phyloP scores from a whole-genome alignment of 768 basidiomycete genomes.

The Rhizopogon salebrosus region DNA sequence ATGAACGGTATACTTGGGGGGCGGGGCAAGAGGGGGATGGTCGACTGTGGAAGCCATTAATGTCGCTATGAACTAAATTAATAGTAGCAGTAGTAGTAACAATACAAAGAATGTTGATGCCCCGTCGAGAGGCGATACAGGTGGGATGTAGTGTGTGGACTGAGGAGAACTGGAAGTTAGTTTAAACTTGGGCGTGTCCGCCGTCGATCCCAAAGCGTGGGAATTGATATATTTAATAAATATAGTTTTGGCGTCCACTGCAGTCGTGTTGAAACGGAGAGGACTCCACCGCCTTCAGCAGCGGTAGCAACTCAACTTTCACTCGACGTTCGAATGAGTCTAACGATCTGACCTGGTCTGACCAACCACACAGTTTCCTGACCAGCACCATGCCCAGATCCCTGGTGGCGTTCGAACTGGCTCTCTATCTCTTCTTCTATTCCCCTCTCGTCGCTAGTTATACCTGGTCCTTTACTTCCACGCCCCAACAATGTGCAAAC shows the following conservation, averaged over 20 bases:
- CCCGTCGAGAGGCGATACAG: neutral
- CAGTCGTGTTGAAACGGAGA: neutral
- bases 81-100: conserved; percentile 1
- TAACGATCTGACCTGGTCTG: neutral
- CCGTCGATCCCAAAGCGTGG: neutral
- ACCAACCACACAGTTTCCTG: neutral
- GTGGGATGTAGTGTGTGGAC: neutral
- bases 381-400: conserved; percentile 7
- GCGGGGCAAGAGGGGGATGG: conserved; percentile 65
- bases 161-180: too few species aligned
- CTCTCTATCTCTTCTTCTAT: conserved; percentile 13
- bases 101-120: conserved; percentile 10
- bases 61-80: conserved; percentile 2
- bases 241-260: neutral
- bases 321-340: conserved; percentile 7
- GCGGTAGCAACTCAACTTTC: too few species aligned
- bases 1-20: conserved; percentile 65
- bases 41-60: conserved; percentile 29
- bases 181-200: too few species aligned
- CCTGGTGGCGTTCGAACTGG: neutral
- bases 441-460: conserved; percentile 31
- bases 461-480: conserved; percentile 36
- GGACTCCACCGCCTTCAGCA: too few species aligned
- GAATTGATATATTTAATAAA: neutral
- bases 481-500: conserved; percentile 63